Conservation (phyloP, 2,329 filamentous ascomycete species). For the Aureobasidium lini region DNA sequence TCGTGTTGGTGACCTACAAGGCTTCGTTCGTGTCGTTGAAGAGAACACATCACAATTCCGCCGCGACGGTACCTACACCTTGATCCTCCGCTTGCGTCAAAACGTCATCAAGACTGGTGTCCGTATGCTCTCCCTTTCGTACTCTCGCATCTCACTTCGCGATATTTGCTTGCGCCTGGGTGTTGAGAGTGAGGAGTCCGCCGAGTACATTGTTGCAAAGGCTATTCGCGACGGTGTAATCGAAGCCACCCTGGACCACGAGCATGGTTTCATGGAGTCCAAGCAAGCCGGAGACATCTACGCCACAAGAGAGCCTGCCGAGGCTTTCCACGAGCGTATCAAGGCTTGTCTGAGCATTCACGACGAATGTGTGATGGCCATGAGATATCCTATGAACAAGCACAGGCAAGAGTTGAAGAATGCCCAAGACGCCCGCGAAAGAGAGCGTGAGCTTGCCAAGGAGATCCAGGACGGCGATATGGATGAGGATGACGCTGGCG, state of each 20-base stretch:
- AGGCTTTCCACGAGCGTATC: constrained; percentile 97
- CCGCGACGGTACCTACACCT: constrained; percentile 87
- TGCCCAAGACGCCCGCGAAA: constrained; percentile 92
- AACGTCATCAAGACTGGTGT: constrained; percentile 99
- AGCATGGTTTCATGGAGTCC: constrained; percentile 97
- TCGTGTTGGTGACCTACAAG: constrained; percentile 89
- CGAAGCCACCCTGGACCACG: constrained; percentile 86
- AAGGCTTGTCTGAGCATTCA: constrained; percentile 83
- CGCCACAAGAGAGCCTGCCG: constrained; percentile 86
- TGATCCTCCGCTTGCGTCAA: constrained; percentile 89
- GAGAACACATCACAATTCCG: constrained; percentile 78
- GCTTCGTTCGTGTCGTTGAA: constrained; percentile 81
- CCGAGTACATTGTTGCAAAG: constrained; percentile 98
- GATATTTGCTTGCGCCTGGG: constrained; percentile 96
- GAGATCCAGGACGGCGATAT: constrained; percentile 97
- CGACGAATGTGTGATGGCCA: constrained; percentile 98
- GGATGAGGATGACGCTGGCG: constrained; percentile 84
- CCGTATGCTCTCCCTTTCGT: constrained; percentile 97
- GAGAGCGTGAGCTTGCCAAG: constrained; percentile 94
- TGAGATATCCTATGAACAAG: constrained; percentile 99
- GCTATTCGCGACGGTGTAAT: constrained; percentile 96
- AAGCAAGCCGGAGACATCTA: constrained; percentile 96
- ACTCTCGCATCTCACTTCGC: constrained; percentile 91
- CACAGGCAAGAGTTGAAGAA: constrained; percentile 96
- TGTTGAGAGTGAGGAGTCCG: constrained; percentile 90